Base-by-base conservation (phyloP, 2,329 filamentous ascomycete genomes). In the Botryotinia convoluta region DNA sequence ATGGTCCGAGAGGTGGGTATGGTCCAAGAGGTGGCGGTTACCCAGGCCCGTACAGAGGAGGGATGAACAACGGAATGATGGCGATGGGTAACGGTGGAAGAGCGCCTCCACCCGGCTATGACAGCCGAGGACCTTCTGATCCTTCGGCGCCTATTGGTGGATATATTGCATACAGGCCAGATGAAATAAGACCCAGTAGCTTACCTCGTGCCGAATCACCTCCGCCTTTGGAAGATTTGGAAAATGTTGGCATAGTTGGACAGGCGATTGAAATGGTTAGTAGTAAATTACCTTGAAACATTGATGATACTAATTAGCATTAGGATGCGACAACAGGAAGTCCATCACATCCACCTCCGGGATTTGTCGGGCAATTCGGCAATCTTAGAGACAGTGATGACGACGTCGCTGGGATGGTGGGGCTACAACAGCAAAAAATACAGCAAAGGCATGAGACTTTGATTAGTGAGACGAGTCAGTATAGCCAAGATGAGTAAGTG, bases 341-440 rank as follows among this genome's bases (percentile, higher is more conserved):
- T 71, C 86, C 87, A 82, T 72, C 83, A 82, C 42, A 76, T 59
- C 75, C 83, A 4, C 84, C 83, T 22, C 78, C 32, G 78, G 57
- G 83, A 82, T 22, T 86, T 83, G 48, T 45, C 75, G 85, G 83
- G 8, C 84, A 85, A 72, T 86, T 85, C 72, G 83, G 81, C 44
- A 80, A 83, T 69, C 81, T 89, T 29, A 84, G 86, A 67, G 91
- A 93, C 71, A 92, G 88, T 77, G 91, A 94, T 79, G 87, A 86
- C 1, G 92, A 94, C 81, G 90, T 93, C 72, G 88, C 88, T 72
- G 92, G 91, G 69, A 92, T 94, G 90, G 86, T 93, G 48, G 89
- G 88, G 44, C 82, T 93, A 73, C 92, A 93, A 79, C 90, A 92
- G 77, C 83, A 86, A 73, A 81, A 82, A 70, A 79, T 39, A 79